Conservation (phyloP, 805 yeast genomes). For the Wickerhamiella nectarea region DNA sequence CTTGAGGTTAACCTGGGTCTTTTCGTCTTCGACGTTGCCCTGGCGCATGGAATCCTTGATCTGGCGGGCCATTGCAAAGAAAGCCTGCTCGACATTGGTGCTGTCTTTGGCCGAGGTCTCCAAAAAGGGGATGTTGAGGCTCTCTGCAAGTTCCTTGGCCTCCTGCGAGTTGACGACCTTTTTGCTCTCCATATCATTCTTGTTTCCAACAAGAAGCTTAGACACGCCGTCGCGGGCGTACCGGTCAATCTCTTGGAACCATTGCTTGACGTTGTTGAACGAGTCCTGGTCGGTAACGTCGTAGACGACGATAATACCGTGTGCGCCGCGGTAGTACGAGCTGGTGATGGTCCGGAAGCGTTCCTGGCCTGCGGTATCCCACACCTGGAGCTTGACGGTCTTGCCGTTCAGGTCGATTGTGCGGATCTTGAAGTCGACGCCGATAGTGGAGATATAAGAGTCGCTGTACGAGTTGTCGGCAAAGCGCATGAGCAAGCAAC, state of each 20-base stretch:
- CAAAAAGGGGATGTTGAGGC: slow-evolving; percentile 68
- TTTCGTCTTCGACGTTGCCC: slow-evolving; percentile 32
- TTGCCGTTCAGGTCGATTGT: slow-evolving; percentile 81
- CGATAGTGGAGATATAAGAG: slow-evolving; percentile 93
- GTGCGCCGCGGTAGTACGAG: slow-evolving; percentile 96
- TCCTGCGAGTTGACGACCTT: slow-evolving; percentile 47
- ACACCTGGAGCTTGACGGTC: slow-evolving; percentile 91
- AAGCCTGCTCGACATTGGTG: slow-evolving; percentile 96
- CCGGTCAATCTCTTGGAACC: slow-evolving; percentile 97
- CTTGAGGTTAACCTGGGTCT: slow-evolving; percentile 30
- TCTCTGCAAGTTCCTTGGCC: slow-evolving; percentile 9
- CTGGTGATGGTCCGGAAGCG: slow-evolving; percentile 95
- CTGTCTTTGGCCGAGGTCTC: slow-evolving; percentile 94
- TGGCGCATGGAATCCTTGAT: slow-evolving; percentile 80
- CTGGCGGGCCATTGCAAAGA: slow-evolving; percentile 96
- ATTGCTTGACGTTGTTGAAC: slow-evolving; percentile 91
- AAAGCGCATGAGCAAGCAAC: slow-evolving; percentile 85
- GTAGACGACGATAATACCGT: slow-evolving; percentile 93
- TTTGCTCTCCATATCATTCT: slow-evolving; percentile 86
- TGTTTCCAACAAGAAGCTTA: slow-evolving; percentile 91
- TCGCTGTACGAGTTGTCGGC: slow-evolving; percentile 96
- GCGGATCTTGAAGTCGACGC: slow-evolving; percentile 75
- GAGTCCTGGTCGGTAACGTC: slow-evolving; percentile 86
- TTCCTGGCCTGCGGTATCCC: slow-evolving; percentile 99
- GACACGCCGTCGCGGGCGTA: slow-evolving; percentile 96